Conservation (phyloP, 208 protist genomes). For the Trypanosoma mega region DNA sequence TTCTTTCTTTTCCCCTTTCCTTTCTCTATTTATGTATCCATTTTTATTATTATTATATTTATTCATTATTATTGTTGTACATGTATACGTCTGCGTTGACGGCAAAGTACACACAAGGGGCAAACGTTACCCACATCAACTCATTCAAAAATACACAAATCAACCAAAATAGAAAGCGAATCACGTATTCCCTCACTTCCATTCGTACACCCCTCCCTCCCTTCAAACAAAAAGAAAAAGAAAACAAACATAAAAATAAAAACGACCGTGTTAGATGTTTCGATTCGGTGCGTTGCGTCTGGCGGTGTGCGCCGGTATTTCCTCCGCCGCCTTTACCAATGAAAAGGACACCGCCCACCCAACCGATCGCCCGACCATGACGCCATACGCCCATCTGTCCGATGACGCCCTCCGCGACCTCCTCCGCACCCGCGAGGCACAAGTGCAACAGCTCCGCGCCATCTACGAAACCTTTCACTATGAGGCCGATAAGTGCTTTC, state of each 20-base stretch:
- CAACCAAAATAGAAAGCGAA: too few relatives aligned
- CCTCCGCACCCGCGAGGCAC: constrained; percentile 51
- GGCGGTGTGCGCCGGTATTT: constrained; percentile 34
- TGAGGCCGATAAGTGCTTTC: constrained; percentile 73
- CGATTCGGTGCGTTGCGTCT: not conserved
- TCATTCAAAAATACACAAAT: too few relatives aligned
- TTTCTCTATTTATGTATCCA: constrained; percentile 16
- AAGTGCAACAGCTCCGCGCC: constrained; percentile 55
- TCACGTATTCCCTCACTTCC: too few relatives aligned
- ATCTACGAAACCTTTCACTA: constrained; percentile 89
- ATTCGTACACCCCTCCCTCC: too few relatives aligned
- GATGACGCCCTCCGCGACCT: constrained; percentile 48
- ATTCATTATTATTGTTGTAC: not conserved
- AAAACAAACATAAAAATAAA: too few relatives aligned
- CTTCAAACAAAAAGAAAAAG: too few relatives aligned
- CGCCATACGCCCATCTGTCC: constrained; percentile 72
- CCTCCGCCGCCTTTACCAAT: constrained; percentile 73
- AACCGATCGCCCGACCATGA: constrained; percentile 49
- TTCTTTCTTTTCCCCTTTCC: too few relatives aligned
- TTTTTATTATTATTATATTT: not conserved
- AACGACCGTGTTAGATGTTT: too few relatives aligned
- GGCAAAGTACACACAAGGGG: too few relatives aligned
- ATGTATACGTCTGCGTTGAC: not conserved
- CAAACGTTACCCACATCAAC: too few relatives aligned
- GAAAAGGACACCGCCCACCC: constrained; percentile 43